Evolutionary conservation across 75 land plant genomes (phyloP), one percentile per base, ranked within the genome.

Genomic region (Selaginella tamariscina): DNA sequence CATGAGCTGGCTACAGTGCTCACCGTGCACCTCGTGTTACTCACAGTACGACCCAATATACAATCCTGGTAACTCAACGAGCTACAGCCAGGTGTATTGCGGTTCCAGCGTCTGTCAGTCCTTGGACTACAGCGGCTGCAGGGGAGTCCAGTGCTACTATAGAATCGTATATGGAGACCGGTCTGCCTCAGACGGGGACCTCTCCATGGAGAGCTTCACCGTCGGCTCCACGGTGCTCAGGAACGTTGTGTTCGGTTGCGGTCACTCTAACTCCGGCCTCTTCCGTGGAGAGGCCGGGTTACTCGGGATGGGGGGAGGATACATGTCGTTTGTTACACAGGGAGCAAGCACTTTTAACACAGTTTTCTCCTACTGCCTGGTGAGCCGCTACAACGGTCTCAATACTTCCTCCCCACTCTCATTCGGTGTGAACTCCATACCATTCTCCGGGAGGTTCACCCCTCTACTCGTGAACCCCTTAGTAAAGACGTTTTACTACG

Each of bases 1-100:
- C 62, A 32, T 86, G 31, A 69, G 21, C 65, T 87, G 90, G 90
- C 55, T 84, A 29, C 90, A 87, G 69, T 87, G 90, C 75, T 0
- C 59, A 33, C 90, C 90, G 28, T 87, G 90, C 68, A 1, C 29
- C 2, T 71, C 77, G 1, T 87, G 90, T 56, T 87, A 84, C 76
- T 27, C 57, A 9, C 87, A 87, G 30, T 0, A 74, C 31, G 78
- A 80, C 64, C 85, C 90, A 24, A 68, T 84, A 27, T 87, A 66
- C 68, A 64, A 82, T 68, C 90, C 90, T 0, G 0, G 33, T 18
- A 0, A 28, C 0, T 87, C 90, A 1, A 75, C 83, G 2, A 32
- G 82, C 1, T 88, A 54, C 74, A 2, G 26, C 1, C 30, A 29
- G 24, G 65, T 84, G 55, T 0, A 54, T 0, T 89, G 95, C 70